These are phyloP conservation scores for Fusarium nurragi DNA, from an alignment of 2,329 filamentous ascomycete genomes.

Conservation along the genomic window DNA sequence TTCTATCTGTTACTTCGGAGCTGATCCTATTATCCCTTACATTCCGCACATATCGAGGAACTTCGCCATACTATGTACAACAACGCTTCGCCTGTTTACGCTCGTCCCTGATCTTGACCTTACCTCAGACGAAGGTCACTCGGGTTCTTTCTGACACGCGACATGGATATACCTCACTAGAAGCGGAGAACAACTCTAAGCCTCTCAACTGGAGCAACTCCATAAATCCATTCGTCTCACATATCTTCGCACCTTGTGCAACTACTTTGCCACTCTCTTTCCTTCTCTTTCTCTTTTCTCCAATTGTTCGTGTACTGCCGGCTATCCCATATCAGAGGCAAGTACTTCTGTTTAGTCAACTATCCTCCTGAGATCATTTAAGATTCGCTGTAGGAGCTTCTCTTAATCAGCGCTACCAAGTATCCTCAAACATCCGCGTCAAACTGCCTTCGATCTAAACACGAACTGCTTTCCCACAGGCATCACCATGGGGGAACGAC, in stretches of 20 bases:
- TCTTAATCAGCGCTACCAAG: neutral
- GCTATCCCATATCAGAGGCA: neutral
- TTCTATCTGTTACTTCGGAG: neutral
- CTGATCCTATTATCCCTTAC: constrained; percentile 1
- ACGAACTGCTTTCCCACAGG: neutral
- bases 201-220: constrained; percentile 19
- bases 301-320: neutral
- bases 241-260: neutral
- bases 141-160: constrained; percentile 6
- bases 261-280: neutral
- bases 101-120: constrained; percentile 3
- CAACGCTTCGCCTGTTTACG: constrained; percentile 20
- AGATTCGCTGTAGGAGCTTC: neutral
- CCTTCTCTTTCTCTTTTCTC: neutral
- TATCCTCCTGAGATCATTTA: neutral
- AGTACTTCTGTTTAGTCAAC: neutral
- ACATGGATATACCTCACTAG: constrained; percentile 1
- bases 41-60: too few species aligned
- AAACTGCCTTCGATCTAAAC: neutral
- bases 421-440: neutral
- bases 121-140: constrained; percentile 19
- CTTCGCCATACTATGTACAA: constrained; percentile 1
- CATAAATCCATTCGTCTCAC: constrained; percentile 20
- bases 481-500: constrained; percentile 42
- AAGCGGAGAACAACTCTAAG: constrained; percentile 34